Evolutionary conservation across 768 basidiomycete genomes (phyloP), one percentile per base, ranked within the genome.

Genomic region (Naganishia vishniacii): DNA sequence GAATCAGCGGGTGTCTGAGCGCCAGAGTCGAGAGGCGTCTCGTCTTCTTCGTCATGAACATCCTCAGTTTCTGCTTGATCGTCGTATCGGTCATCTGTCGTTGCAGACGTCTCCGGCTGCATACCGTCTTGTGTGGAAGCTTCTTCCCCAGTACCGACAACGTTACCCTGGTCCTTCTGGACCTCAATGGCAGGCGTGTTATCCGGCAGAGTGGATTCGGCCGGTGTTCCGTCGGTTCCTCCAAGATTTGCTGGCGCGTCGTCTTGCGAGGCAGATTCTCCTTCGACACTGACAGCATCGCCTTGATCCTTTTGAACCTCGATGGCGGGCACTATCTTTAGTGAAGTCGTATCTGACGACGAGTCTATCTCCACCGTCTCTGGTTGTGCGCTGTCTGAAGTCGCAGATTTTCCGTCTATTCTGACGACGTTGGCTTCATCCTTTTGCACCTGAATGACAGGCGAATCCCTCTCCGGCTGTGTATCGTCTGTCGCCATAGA

Each of bases 231-330:
- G n/a, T n/a, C n/a, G n/a, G n/a, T n/a, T n/a, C n/a, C n/a, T n/a
- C n/a, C n/a, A n/a, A n/a, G n/a, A n/a, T n/a, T n/a, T n/a, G n/a
- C n/a, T n/a, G n/a, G n/a, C n/a, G n/a, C n/a, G n/a, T n/a, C n/a
- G n/a, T 32, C 32, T 34, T n/a, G 49, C n/a, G 34, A 7, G 34
- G 15, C 34, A 37, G 34, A 15, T 37, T 37, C 34, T 37, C 15
- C 34, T 15, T 7, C 34, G n/a, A n/a, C 53, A 11, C 23, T 37
- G 7, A 40, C 34, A 13, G 40, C 53, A 8, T 56, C 37, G 9
- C 53, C 53, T 5, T 40, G 53, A 26, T 56, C 53, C 25, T 56
- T 56, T 23, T 41, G 53, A 8, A 56, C 53, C 15, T 56, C 53
- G 2, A 56, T 12, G 6, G n/a, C 34, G 9, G 53, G 53, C 20